Conservation (phyloP, 495 filamentous ascomycete genomes). For the Cladorrhinum samala region DNA sequence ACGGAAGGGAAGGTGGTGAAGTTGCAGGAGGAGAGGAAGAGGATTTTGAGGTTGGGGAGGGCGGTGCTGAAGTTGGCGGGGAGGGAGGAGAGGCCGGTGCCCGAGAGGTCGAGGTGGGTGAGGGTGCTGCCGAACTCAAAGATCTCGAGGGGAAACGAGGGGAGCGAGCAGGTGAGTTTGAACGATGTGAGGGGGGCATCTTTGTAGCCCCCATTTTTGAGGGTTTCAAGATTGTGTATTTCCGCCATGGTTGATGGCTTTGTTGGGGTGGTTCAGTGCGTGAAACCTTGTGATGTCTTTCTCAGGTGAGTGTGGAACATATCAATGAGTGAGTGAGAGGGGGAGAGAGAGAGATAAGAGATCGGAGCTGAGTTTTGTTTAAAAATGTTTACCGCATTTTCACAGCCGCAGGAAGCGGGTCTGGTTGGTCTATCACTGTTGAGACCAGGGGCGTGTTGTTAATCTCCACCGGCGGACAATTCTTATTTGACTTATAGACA, state of each 20-base stretch:
- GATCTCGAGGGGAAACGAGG: slow-evolving; percentile 35
- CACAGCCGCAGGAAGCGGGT: neutral
- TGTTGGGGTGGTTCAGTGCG: neutral
- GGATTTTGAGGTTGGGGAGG: slow-evolving; percentile 38
- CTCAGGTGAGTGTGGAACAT: neutral
- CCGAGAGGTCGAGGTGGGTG: slow-evolving; percentile 41
- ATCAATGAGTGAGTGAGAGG: neutral
- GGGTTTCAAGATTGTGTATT: slow-evolving; percentile 25
- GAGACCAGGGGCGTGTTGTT: neutral
- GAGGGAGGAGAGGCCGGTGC: slow-evolving; percentile 34
- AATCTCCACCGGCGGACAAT: neutral
- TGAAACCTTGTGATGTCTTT: neutral
- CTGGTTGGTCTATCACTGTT: too few relatives aligned
- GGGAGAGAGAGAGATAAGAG: neutral
- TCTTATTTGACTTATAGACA: neutral
- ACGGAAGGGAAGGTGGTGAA: slow-evolving; percentile 38
- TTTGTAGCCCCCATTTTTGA: slow-evolving; percentile 24
- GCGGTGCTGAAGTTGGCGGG: slow-evolving; percentile 30
- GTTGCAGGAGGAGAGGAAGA: slow-evolving; percentile 40
- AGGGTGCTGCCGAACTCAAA: slow-evolving; percentile 34
- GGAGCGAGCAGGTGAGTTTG: slow-evolving; percentile 32
- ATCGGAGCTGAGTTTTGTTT: neutral
- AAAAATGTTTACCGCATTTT: neutral
- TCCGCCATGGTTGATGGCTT: neutral
- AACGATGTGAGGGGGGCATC: slow-evolving; percentile 25